Evolutionary conservation across 345 rosid genomes (phyloP), one percentile per base, ranked within the genome.

Genomic region (Hypericum perforatum): DNA sequence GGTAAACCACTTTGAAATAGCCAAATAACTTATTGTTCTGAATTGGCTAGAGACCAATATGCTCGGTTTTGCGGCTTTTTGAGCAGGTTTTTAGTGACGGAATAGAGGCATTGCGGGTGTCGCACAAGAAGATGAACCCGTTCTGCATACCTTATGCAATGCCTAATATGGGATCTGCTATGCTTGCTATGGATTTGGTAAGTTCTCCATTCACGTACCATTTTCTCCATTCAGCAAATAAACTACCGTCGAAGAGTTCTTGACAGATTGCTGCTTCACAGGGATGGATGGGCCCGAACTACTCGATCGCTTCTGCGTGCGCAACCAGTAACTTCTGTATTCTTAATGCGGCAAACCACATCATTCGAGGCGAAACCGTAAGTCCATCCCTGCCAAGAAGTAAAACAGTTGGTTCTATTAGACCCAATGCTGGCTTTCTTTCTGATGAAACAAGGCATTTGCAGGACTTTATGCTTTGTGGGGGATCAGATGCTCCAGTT

Each of bases 231-330:
- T 22, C 32, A 22, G 32, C 32, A 22, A 22, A 22, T 22, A 4
- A 22, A 22, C 32, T 22, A 22, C 4, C 32, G 32, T 22, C 32
- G 32, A 1, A 22, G 32, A 1, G 4, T 22, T 22, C 32, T 22
- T 22, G 32, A 22, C 32, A 22, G 4, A 22, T 8, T 49, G 4
- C 41, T 9, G 11, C 46, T 49, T 42, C 62, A 60, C 70, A 90
- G 97, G 98, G 98, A 56, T 87, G 96, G 98, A 91, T 85, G 96
- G 98, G 98, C 9, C 95, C 98, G 46, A 91, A 84, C 74, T 91
- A 91, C 72, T 91, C 98, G 15, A 91, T 91, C 44, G 82, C 98
- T 45, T 78, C 92, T 70, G 98, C 96, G 54, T 91, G 98, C 70
- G 96, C 98, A 14, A 91, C 98, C 7, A 71, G 96, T 74, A 91